Evolutionary conservation across 768 basidiomycete species (phyloP).

Genomic region (Rhizopogon vesiculosus): DNA sequence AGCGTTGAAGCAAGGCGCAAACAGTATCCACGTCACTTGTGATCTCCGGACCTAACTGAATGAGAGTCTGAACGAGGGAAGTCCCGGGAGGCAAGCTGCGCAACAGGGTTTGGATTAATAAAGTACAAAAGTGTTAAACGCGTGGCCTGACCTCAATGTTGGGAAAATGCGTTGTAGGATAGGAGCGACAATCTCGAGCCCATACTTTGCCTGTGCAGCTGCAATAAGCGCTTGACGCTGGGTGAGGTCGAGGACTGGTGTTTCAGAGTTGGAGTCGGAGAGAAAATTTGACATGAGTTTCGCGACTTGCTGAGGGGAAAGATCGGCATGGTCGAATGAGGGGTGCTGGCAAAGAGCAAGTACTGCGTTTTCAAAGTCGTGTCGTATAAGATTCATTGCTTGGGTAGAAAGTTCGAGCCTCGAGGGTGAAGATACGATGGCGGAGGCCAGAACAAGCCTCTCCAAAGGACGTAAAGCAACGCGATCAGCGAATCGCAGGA

Average conservation of each 20-base stretch:
- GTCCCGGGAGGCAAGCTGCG: slow-evolving; percentile 61
- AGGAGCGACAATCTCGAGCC: slow-evolving; percentile 68
- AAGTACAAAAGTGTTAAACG: slow-evolving; percentile 9
- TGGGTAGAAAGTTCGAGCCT: slow-evolving; percentile 53
- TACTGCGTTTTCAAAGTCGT: slow-evolving; percentile 77
- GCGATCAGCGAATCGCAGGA: slow-evolving; percentile 78
- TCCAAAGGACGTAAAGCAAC: slow-evolving; percentile 78
- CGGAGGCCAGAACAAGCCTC: slow-evolving; percentile 69
- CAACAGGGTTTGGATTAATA: slow-evolving; percentile 9
- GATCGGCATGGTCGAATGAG: slow-evolving; percentile 77
- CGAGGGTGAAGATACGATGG: slow-evolving; percentile 62
- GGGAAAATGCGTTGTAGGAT: slow-evolving; percentile 73
- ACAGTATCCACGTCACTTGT: slow-evolving; percentile 70
- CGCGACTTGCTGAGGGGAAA: slow-evolving; percentile 67
- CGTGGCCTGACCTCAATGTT: slow-evolving; percentile 55
- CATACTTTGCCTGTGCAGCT: slow-evolving; percentile 77
- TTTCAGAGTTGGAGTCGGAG: slow-evolving; percentile 62
- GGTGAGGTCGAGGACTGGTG: slow-evolving; percentile 63
- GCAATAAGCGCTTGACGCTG: slow-evolving; percentile 75
- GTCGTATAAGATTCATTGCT: slow-evolving; percentile 64
- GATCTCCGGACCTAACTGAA: slow-evolving; percentile 76
- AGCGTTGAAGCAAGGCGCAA: slow-evolving; percentile 64
- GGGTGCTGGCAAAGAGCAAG: slow-evolving; percentile 74
- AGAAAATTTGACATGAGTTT: slow-evolving; percentile 81
- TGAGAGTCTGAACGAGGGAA: slow-evolving; percentile 68